Evolutionary conservation across 441 rosid genomes (phyloP).

Genomic region (Hura crepitans): DNA sequence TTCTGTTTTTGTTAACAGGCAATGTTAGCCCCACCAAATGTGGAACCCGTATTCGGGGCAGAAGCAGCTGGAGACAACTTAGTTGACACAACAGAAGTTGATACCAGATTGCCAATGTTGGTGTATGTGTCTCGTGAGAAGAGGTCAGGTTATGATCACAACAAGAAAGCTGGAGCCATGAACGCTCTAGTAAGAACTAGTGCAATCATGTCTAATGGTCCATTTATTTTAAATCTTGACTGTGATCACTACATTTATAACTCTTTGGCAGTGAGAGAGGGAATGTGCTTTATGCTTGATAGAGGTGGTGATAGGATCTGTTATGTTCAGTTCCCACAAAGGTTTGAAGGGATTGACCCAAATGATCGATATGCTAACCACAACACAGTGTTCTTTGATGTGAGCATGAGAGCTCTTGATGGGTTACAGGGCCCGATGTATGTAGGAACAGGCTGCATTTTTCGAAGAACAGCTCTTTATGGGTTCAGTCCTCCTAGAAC

Average conservation of each 20-base stretch:
- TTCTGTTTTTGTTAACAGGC: constrained; percentile 34
- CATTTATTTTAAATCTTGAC: constrained; percentile 80
- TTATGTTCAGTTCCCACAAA: constrained; percentile 84
- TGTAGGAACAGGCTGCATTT: constrained; percentile 88
- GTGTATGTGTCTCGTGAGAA: constrained; percentile 84
- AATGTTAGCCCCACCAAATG: constrained; percentile 68
- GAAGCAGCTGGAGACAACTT: constrained; percentile 53
- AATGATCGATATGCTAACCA: constrained; percentile 84
- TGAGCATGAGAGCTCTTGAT: constrained; percentile 83
- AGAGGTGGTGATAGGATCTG: constrained; percentile 74
- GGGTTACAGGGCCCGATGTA: constrained; percentile 90
- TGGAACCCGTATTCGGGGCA: constrained; percentile 55
- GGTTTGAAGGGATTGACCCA: constrained; percentile 89
- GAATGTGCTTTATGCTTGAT: constrained; percentile 95
- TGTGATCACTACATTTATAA: constrained; percentile 85
- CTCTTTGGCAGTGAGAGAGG: constrained; percentile 73
- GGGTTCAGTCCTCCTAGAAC: constrained; percentile 82
- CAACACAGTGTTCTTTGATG: constrained; percentile 87
- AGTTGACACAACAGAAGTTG: constrained; percentile 61
- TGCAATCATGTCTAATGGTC: constrained; percentile 89
- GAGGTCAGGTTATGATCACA: constrained; percentile 77
- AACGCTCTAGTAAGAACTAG: constrained; percentile 76
- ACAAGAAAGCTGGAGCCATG: constrained; percentile 93
- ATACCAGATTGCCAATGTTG: constrained; percentile 65
- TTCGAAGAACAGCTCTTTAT: constrained; percentile 77